phyloP scores from a whole-genome alignment of 805 yeast species.

The Kluyveromyces wickerhamii region DNA sequence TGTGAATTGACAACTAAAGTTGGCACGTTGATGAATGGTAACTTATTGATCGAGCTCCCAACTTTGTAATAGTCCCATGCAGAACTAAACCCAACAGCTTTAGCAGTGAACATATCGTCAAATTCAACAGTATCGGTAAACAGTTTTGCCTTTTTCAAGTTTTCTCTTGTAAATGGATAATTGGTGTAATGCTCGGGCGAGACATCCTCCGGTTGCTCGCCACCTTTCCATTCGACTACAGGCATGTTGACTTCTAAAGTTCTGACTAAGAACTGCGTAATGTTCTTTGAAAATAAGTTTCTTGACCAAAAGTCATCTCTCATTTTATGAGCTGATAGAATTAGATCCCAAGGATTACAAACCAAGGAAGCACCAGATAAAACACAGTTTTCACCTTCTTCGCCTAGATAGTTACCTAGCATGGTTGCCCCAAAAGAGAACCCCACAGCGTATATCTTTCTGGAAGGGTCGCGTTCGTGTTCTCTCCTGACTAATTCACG shows the following conservation, averaged over 20 bases:
- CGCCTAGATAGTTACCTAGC: conserved; percentile 60
- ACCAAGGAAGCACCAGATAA: conserved; percentile 52
- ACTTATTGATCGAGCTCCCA: conserved; percentile 52
- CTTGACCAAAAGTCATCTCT: conserved; percentile 33
- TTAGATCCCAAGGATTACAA: conserved; percentile 69
- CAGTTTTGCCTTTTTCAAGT: conserved; percentile 30
- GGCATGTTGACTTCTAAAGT: conserved; percentile 38
- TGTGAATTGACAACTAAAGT: conserved; percentile 47
- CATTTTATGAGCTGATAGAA: conserved; percentile 43
- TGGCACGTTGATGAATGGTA: conserved; percentile 53
- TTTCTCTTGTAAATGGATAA: conserved; percentile 27
- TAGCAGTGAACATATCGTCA: conserved; percentile 55
- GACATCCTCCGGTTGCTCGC: conserved; percentile 12
- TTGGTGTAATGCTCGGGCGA: conserved; percentile 17
- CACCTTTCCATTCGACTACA: conserved; percentile 26
- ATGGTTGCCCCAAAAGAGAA: conserved; percentile 69
- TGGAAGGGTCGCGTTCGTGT: conserved; percentile 45
- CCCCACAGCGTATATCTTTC: conserved; percentile 59
- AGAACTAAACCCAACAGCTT: conserved; percentile 52
- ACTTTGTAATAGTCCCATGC: conserved; percentile 58
- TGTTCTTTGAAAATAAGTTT: conserved; percentile 35
- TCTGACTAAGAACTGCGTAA: conserved; percentile 36
- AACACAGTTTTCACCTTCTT: conserved; percentile 46
- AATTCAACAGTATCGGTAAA: conserved; percentile 43
- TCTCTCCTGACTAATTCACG: conserved; percentile 49